Evolutionary conservation across 345 rosid genomes (phyloP).

Genomic region (Luvunga scandens): DNA sequence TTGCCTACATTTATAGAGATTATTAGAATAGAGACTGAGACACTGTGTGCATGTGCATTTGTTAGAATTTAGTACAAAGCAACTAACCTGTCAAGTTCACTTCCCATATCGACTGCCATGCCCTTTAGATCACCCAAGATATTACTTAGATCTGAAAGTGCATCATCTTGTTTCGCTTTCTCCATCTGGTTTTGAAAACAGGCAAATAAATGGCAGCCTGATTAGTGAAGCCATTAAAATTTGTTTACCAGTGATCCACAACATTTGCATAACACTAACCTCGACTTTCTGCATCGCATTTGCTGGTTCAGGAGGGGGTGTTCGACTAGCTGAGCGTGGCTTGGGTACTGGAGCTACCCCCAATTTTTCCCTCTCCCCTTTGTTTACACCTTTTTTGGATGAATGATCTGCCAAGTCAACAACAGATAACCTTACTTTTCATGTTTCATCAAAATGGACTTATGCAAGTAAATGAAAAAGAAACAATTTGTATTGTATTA

Average conservation of each 20-base stretch:
- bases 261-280: conserved; percentile 34
- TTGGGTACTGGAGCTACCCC: conserved; percentile 50
- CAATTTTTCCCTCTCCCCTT: conserved; percentile 68
- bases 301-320: conserved; percentile 49
- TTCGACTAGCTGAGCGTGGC: conserved; percentile 35
- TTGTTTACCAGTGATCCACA: not conserved
- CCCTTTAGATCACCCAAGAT: conserved; percentile 82
- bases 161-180: conserved; percentile 87
- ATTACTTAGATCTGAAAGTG: conserved; percentile 68
- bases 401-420: conserved; percentile 38
- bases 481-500: not conserved
- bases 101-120: conserved; percentile 96
- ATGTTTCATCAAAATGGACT: not conserved
- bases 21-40: not conserved
- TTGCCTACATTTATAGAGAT: conserved; percentile 63
- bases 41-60: not conserved
- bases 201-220: not conserved
- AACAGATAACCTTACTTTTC: not conserved
- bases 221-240: not conserved
- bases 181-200: conserved; percentile 45
- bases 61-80: conserved; percentile 3
- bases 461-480: not conserved
- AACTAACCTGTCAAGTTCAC: conserved; percentile 72
- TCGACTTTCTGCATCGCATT: conserved; percentile 73
- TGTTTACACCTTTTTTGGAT: conserved; percentile 43